Evolutionary conservation across 2,329 filamentous ascomycete genomes (phyloP), one percentile per base, ranked within the genome.

Genomic region (Colletotrichum lini): DNA sequence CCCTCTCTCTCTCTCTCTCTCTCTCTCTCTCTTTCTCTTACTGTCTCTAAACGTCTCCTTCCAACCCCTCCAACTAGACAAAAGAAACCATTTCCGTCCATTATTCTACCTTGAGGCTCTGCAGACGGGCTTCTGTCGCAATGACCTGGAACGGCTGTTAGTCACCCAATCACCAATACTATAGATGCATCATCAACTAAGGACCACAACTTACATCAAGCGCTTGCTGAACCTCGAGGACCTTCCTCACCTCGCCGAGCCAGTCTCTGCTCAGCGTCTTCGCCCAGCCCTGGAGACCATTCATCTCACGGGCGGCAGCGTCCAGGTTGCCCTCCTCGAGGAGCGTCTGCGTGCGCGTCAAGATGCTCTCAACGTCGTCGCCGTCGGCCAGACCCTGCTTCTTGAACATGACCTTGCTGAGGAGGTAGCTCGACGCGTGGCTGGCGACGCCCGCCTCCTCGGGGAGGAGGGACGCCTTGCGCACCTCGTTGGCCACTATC

Each of bases 391-490:
- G 86, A 12, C 93, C 94, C 78, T 93, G 91, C 89, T 98, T 98
- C 87, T 94, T 95, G 89, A 99, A 98, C 85, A 98, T 91, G 63
- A 98, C 88, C 84, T 98, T 97, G 86, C 94, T 97, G 77, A 99
- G 86, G 57, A 97, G 87, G 81, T 94, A 92, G 81, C 93, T 96
- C 53, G 95, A 96, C 3, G 96, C 95, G 81, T 99, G 96, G 78
- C 93, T 96, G 23, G 96, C 96, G 35, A 99, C 93, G 75, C 96
- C 96, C 0, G 96, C 96, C 78, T 98, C 93, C 74, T 97, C 95
- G 16, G 96, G 96, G 18, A 99, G 88, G 61, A 99, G 88, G 54
- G 93, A 93, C 23, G 96, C 96, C 87, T 99, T 99, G 80, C 96
- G 91, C 50, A 99, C 96, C 84, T 99, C 96, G 67, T 86, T 85